Evolutionary conservation across 1,139 yeast genomes (phyloP), one percentile per base, ranked within the genome.

Genomic region (Magnusiomyces sp.): DNA sequence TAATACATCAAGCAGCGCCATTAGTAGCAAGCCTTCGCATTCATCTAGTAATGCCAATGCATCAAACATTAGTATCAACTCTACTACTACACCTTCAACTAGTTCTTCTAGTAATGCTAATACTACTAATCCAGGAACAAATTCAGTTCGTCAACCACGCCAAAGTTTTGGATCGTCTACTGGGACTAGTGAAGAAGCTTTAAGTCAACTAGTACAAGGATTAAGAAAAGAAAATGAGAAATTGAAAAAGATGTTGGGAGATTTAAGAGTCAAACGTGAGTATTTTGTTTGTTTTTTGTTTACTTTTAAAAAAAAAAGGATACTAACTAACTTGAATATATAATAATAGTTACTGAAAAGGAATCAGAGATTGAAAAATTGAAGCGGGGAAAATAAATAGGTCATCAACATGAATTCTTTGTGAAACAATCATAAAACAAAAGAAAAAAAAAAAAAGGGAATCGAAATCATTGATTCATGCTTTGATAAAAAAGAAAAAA

Each of bases 151-250:
- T n/a, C n/a, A n/a, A n/a, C n/a, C 38, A 17, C 38, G 38, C 38
- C n/a, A 34, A 11, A 34, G 38, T 17, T 34, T 34, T 34, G 38
- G 38, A 34, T 34, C 38, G 6, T 14, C 16, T 14, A n/a, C 38
- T 5, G 38, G 33, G 33, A 31, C 7, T 42, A n/a, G 5, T 42
- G 23, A 42, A 42, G 16, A 19, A 42, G 16, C 17, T 37, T 37
- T 23, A 32, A 14, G 45, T 38, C 23, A n/a, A 42, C 7, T 16
- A 36, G 48, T 60, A 11, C 46, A 53, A 19, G 44, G 56, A 10
- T 49, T 64, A 43, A 56, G 64, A 33, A 60, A 60, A 46, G 69
- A 65, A 47, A 64, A 64, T 50, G 69, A 65, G 33, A 46, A 49
- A 32, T 55, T 45, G 23, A 45, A 45, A 17, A 34, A 45, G 23